Percentiles rank a stretch among this genome's conserved stretches.
These are phyloP conservation scores for Coemansia sp. DNA, from an alignment of 192 early-diverging fungal genomes.

Conservation along the genomic window DNA sequence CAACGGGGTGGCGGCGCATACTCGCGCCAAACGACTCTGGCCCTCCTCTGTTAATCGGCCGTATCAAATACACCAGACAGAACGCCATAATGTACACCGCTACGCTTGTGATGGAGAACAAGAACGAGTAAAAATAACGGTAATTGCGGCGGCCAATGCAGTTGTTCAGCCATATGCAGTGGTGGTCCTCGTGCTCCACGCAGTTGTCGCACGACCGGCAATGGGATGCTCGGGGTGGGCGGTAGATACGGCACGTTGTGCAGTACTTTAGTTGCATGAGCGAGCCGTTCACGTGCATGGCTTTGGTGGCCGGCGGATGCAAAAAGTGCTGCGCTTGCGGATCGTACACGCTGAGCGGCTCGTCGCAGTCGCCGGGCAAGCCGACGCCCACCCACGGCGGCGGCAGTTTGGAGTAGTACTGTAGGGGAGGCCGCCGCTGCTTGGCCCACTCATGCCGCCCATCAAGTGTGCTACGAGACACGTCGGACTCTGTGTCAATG, in stretches of 20 bases:
- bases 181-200: slow-evolving; percentile 84
- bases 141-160: slow-evolving; percentile 87
- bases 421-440: slow-evolving; percentile 31
- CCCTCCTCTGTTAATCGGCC: slow-evolving; percentile 27
- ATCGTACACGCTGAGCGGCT: slow-evolving; percentile 49
- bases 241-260: slow-evolving; percentile 83
- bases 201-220: slow-evolving; percentile 89
- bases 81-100: slow-evolving; percentile 63
- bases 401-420: slow-evolving; percentile 56
- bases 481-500: not conserved
- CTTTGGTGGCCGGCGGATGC: slow-evolving; percentile 53
- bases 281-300: slow-evolving; percentile 63
- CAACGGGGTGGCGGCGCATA: slow-evolving; percentile 45
- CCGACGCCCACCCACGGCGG: slow-evolving; percentile 50
- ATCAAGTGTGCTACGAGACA: not conserved
- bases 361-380: slow-evolving; percentile 20
- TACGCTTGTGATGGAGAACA: slow-evolving; percentile 62
- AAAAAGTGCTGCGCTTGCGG: slow-evolving; percentile 20
- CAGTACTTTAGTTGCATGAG: slow-evolving; percentile 82
- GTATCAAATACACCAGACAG: slow-evolving; percentile 61
- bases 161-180: slow-evolving; percentile 94
- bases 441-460: not conserved
- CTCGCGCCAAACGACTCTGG: slow-evolving; percentile 43
- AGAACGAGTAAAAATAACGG: slow-evolving; percentile 79
- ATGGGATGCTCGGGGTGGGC: slow-evolving; percentile 84